phyloP scores from a whole-genome alignment of 2,329 filamentous ascomycete species.

The Trichoderma semiorbis region DNA sequence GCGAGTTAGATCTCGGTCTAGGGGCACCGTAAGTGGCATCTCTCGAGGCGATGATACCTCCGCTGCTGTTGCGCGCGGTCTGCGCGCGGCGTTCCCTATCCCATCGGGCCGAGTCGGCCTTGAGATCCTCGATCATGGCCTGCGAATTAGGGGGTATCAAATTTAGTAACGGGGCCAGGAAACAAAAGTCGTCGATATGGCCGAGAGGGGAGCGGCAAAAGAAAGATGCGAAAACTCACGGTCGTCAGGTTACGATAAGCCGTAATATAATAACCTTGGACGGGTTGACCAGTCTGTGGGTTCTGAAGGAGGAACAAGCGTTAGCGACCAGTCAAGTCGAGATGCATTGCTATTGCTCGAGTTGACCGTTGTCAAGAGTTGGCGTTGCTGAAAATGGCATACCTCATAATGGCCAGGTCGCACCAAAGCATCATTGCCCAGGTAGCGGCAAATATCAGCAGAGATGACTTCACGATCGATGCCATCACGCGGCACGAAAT shows the following conservation, averaged over 20 bases:
- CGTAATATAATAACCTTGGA: slow-evolving; percentile 72
- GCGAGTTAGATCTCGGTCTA: slow-evolving; percentile 55
- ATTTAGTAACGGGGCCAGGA: not conserved
- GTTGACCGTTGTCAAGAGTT: not conserved
- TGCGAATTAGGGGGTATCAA: slow-evolving; percentile 27
- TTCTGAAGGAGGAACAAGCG: slow-evolving; percentile 38
- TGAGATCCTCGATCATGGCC: slow-evolving; percentile 63
- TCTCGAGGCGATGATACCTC: slow-evolving; percentile 57
- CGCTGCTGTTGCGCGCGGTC: slow-evolving; percentile 49
- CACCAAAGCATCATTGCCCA: slow-evolving; percentile 78
- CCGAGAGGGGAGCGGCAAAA: not conserved
- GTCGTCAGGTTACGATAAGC: slow-evolving; percentile 76
- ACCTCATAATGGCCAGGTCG: slow-evolving; percentile 73
- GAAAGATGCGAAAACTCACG: slow-evolving; percentile 48
- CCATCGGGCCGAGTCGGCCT: slow-evolving; percentile 60
- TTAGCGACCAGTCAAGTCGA: not conserved
- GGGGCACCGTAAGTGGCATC: slow-evolving; percentile 45
- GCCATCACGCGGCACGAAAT: slow-evolving; percentile 75
- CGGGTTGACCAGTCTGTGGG: slow-evolving; percentile 55
- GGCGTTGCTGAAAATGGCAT: slow-evolving; percentile 25
- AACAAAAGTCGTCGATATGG: not conserved
- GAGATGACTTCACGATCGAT: slow-evolving; percentile 83
- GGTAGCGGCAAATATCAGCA: slow-evolving; percentile 78
- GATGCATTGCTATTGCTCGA: not conserved
- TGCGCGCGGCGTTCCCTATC: slow-evolving; percentile 57